Evolutionary conservation across 2,329 filamentous ascomycete species (phyloP), one percentile per base, ranked within the genome.

Genomic region (Colletotrichum gloeosporioides): DNA sequence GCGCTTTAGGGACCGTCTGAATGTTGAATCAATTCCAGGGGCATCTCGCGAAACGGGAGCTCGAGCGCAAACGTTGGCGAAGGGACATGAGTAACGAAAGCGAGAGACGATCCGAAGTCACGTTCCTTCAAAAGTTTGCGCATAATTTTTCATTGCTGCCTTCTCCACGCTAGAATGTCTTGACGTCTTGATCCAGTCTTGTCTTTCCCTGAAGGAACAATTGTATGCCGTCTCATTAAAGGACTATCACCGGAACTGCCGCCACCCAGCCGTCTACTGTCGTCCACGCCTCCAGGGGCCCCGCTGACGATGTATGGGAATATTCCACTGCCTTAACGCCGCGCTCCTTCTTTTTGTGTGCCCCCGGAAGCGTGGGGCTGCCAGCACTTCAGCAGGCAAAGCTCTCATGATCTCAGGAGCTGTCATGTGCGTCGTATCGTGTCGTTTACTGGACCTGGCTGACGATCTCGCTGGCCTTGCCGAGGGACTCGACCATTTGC

Each of bases 401-500:
- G 49, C 71, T 76, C 44, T 68, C 59, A 44, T 76, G 34, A 74
- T 62, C 65, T 73, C 64, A 39, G 70, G 66, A 64, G 64, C 49
- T 44, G 36, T 69, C 59, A 32, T 73, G 44, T 62, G 31, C 71
- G 44, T 36, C 44, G 64, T 69, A 15, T 36, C 34, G 34, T 64
- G 36, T 34, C 70, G 69, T 73, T 84, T 89, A 92, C 89, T 92
- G 91, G 73, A 93, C 92, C 84, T 93, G 92, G 86, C 95, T 96
- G 84, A 99, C 97, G 87, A 99, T 99, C 89, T 99, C 97, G 86
- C 93, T 97, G 73, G 97, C 97, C 86, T 95, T 94, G 80, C 90
- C 88, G 82, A 99, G 89, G 71, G 95, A 98, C 87, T 99, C 97
- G 68, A 99, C 97, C 97, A 99, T 99, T 87, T 98, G 96, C 87